phyloP scores from a whole-genome alignment of 2,329 filamentous ascomycete genomes.

The Xenoacremonium recifei region DNA sequence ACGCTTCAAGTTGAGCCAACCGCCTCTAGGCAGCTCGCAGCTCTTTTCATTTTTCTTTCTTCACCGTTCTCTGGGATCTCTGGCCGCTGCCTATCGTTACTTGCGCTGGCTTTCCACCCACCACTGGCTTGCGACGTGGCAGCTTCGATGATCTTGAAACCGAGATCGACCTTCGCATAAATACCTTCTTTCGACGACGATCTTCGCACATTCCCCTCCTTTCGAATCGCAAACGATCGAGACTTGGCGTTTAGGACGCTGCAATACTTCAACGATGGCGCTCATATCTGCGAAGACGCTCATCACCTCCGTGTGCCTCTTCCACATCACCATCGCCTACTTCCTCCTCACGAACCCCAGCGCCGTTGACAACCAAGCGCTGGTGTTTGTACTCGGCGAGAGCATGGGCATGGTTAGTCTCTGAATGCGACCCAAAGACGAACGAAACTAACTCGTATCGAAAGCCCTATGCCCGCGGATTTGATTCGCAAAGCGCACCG shows the following conservation, averaged over 20 bases:
- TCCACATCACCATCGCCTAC: constrained; percentile 80
- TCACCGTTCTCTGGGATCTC: no score
- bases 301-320: constrained; percentile 77
- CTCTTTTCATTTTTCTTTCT: background rate
- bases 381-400: constrained; percentile 80
- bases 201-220: no score
- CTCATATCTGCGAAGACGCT: constrained; percentile 78
- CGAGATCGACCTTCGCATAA: background rate
- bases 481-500: constrained; percentile 67
- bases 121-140: background rate
- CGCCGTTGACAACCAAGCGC: constrained; percentile 71
- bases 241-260: no score
- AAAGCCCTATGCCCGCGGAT: constrained; percentile 54
- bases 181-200: no score
- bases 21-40: background rate
- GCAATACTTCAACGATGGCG: constrained; percentile 64
- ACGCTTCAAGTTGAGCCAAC: constrained; percentile 9
- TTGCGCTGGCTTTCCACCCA: no score
- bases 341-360: constrained; percentile 77
- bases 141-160: background rate
- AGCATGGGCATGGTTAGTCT: constrained; percentile 72
- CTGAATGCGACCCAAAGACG: no score
- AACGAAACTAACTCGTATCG: background rate
- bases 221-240: background rate
- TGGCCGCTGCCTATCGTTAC: no score